Evolutionary conservation across 1,284 basidiomycete species (phyloP).

Genomic region (Microbotryum scabiosae): DNA sequence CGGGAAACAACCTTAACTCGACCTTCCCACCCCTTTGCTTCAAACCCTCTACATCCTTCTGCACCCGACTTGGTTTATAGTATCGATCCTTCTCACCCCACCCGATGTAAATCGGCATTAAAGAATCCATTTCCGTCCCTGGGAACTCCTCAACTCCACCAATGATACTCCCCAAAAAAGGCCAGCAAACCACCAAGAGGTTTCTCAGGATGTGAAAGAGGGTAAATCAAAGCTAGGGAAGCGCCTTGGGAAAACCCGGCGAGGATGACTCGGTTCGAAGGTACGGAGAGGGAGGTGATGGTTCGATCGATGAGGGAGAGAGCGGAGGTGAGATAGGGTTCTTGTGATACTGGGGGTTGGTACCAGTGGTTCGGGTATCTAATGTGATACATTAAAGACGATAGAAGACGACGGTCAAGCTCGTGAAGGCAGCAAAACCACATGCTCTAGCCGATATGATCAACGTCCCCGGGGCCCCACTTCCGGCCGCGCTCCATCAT

Average conservation of each 20-base stretch:
- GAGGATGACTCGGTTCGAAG: not conserved
- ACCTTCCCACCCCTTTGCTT: not conserved
- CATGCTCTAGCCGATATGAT: too few species aligned
- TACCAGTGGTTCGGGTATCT: constrained; percentile 1
- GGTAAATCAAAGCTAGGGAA: not conserved
- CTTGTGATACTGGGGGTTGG: not conserved
- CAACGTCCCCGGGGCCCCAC: too few species aligned
- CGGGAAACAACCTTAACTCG: not conserved
- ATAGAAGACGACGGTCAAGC: too few species aligned
- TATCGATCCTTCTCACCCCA: not conserved
- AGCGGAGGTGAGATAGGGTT: constrained; percentile 2
- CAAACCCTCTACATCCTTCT: constrained; percentile 1
- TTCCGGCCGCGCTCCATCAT: too few species aligned
- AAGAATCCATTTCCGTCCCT: not conserved
- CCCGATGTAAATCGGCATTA: not conserved
- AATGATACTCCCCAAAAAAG: not conserved
- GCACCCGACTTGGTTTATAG: not conserved
- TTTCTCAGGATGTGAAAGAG: not conserved
- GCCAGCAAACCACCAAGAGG: not conserved
- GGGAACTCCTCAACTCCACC: not conserved
- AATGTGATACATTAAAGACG: not conserved
- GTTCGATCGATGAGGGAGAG: not conserved
- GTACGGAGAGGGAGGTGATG: not conserved
- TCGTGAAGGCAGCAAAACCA: too few species aligned
- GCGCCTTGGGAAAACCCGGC: constrained; percentile 4